Evolutionary conservation across 108 stramenopile genomes (phyloP).

Genomic region (Chaetoceros muelleri): DNA sequence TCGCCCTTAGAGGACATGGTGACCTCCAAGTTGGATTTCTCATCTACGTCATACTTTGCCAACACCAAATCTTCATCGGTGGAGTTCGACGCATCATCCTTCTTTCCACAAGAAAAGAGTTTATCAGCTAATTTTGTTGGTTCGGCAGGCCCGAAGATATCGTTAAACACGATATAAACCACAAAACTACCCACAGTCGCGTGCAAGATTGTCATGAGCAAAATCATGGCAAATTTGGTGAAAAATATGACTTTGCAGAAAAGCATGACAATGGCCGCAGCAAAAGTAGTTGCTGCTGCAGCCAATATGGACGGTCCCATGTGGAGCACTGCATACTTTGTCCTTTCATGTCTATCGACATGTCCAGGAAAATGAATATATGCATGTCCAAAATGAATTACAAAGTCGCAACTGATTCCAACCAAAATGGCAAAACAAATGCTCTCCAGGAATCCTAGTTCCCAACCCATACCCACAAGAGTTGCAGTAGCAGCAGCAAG

Average conservation of each 20-base stretch:
- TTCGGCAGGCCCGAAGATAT: slow-evolving; percentile 29
- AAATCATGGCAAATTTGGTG: slow-evolving; percentile 34
- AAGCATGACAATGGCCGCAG: slow-evolving; percentile 33
- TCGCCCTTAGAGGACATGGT: too few species aligned
- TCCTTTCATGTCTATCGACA: slow-evolving; percentile 14
- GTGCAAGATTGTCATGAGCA: slow-evolving; percentile 40
- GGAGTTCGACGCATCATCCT: not conserved
- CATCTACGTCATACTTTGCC: too few species aligned
- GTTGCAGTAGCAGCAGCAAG: slow-evolving; percentile 37
- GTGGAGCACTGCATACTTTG: slow-evolving; percentile 28
- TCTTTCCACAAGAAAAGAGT: slow-evolving; percentile 1
- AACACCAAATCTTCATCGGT: too few species aligned
- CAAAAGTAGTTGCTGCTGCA: slow-evolving; percentile 36
- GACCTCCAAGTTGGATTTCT: too few species aligned
- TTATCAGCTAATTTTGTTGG: slow-evolving; percentile 21
- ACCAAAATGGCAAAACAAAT: slow-evolving; percentile 51
- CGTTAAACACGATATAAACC: slow-evolving; percentile 27
- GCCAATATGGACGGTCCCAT: slow-evolving; percentile 49
- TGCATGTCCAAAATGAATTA: slow-evolving; percentile 44
- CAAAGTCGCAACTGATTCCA: slow-evolving; percentile 40
- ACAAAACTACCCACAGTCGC: slow-evolving; percentile 35
- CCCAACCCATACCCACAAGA: slow-evolving; percentile 37
- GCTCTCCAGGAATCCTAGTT: slow-evolving; percentile 34
- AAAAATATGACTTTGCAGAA: slow-evolving; percentile 29
- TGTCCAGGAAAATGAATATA: slow-evolving; percentile 25